phyloP scores from a whole-genome alignment of 805 yeast genomes.

The Monosporozyma aerobia region DNA sequence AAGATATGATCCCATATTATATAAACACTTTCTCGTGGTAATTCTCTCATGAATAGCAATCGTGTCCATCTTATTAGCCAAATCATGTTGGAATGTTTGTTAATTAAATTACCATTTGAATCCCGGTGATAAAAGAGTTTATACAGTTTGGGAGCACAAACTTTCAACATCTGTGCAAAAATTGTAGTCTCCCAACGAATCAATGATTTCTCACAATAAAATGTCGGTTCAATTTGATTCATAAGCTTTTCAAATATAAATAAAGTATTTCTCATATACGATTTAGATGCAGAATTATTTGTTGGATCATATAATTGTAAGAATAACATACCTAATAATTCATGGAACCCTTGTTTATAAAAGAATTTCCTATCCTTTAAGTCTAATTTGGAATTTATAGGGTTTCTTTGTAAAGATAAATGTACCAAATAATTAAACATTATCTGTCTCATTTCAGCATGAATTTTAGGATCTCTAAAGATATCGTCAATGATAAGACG shows the following conservation, averaged over 20 bases:
- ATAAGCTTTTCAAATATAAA: conserved; percentile 21
- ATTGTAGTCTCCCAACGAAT: conserved; percentile 19
- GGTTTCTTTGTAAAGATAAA: not conserved
- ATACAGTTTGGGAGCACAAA: conserved; percentile 14
- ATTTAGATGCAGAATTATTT: not conserved
- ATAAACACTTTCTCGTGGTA: conserved; percentile 17
- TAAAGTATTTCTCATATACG: conserved; percentile 11
- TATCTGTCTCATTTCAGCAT: conserved; percentile 20
- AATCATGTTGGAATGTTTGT: conserved; percentile 13
- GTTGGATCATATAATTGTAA: conserved; percentile 15
- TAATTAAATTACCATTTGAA: conserved; percentile 1
- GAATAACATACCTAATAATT: conserved; percentile 22
- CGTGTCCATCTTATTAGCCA: conserved; percentile 31
- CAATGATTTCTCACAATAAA: conserved; percentile 20
- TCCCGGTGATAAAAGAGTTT: conserved; percentile 7
- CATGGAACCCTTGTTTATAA: conserved; percentile 29
- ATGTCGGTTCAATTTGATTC: conserved; percentile 18
- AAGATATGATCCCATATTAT: conserved; percentile 27
- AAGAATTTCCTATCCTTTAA: conserved; percentile 1
- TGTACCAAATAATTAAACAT: conserved; percentile 16
- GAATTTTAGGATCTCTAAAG: conserved; percentile 11
- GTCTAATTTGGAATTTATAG: not conserved
- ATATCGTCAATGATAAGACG: conserved; percentile 21
- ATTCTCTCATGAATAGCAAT: conserved; percentile 24
- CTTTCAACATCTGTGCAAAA: conserved; percentile 17